phyloP scores from a whole-genome alignment of 768 basidiomycete genomes.

The Tubosaeta brunneosetosa region DNA sequence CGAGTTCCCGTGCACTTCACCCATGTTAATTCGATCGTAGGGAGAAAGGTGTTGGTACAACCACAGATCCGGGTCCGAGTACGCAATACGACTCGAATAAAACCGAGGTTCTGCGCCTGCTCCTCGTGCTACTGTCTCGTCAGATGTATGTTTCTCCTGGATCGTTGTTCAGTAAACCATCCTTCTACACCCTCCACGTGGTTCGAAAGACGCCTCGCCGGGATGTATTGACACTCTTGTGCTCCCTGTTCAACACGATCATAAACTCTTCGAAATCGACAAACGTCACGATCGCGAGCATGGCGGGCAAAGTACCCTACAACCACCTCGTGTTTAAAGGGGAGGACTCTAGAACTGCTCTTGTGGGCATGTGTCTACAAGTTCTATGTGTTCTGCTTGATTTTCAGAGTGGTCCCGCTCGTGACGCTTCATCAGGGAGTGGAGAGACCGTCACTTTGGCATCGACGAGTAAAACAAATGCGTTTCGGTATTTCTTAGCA shows the following conservation, averaged over 20 bases:
- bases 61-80: slow-evolving; percentile 61
- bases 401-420: slow-evolving; percentile 73
- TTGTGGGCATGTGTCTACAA: slow-evolving; percentile 74
- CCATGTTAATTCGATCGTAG: slow-evolving; percentile 36
- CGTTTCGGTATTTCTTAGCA: slow-evolving; percentile 88
- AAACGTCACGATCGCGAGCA: slow-evolving; percentile 53
- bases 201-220: slow-evolving; percentile 73
- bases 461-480: slow-evolving; percentile 70
- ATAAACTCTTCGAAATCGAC: slow-evolving; percentile 60
- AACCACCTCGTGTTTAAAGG: slow-evolving; percentile 88
- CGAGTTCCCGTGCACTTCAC: slow-evolving; percentile 1
- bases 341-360: slow-evolving; percentile 70
- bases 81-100: slow-evolving; percentile 73
- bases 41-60: slow-evolving; percentile 95
- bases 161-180: slow-evolving; percentile 65
- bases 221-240: slow-evolving; percentile 86
- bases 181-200: slow-evolving; percentile 72
- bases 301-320: slow-evolving; percentile 80
- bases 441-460: slow-evolving; percentile 42
- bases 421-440: slow-evolving; percentile 42
- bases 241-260: slow-evolving; percentile 88
- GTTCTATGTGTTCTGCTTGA: slow-evolving; percentile 72
- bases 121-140: slow-evolving; percentile 83
- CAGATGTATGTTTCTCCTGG: slow-evolving; percentile 81
- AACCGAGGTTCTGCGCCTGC: slow-evolving; percentile 82